Conservation (phyloP, 1,139 yeast genomes). For the Pichia sp. region DNA sequence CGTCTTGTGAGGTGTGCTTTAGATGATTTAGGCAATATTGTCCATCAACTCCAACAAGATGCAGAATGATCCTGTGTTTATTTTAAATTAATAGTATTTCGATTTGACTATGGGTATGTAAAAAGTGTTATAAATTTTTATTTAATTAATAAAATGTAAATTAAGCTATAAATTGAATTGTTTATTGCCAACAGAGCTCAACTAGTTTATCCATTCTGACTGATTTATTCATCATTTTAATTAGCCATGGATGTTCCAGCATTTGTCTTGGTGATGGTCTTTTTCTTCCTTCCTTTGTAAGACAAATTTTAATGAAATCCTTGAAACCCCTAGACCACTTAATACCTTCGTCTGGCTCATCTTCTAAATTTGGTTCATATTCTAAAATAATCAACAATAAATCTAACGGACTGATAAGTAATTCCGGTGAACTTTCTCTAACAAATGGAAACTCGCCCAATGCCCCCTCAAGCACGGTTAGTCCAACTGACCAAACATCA, state of each 20-base stretch:
- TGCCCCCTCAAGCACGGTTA: constrained; percentile 88
- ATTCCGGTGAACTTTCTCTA: constrained; percentile 30
- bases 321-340: constrained; percentile 79
- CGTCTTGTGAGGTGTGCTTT: constrained; percentile 55
- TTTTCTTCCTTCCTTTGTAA: constrained; percentile 69
- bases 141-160: background rate
- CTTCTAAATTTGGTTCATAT: constrained; percentile 70
- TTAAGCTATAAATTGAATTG: background rate
- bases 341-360: constrained; percentile 70
- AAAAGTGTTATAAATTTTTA: background rate
- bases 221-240: constrained; percentile 59
- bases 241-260: constrained; percentile 87
- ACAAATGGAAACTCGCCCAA: constrained; percentile 72
- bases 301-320: constrained; percentile 72
- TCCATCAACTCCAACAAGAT: constrained; percentile 2
- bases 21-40: constrained; percentile 12
- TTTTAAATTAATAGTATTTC: background rate
- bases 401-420: constrained; percentile 69
- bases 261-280: constrained; percentile 92
- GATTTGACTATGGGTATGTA: background rate
- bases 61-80: background rate
- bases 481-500: constrained; percentile 94
- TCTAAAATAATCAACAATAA: constrained; percentile 73
- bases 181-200: constrained; percentile 61
- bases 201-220: constrained; percentile 89